Base-by-base conservation (phyloP, 2,329 filamentous ascomycete genomes). In the Fusarium papillatum region DNA sequence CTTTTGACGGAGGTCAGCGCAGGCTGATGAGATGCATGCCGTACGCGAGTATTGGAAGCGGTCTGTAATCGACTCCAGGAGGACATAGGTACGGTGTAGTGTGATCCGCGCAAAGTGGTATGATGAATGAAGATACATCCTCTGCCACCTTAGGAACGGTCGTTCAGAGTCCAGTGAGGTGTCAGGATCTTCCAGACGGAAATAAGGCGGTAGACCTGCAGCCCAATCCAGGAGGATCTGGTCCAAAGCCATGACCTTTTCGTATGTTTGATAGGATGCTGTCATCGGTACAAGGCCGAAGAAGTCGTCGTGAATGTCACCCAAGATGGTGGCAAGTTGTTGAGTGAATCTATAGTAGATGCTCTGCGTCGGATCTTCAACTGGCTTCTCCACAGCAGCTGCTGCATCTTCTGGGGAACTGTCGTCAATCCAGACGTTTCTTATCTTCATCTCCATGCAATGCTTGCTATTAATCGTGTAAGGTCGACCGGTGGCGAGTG, bases 301-400 rank as follows among this genome's bases (percentile, higher is more conserved):
- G 29, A 29, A 57, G 26, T 57, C 50, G 29, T 57, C 50, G 50
- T 57, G 50, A n/a, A 57, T 57, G 26, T 57, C 50, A 57, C 50
- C 50, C 29, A 57, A 14, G 17, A 57, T 34, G 6, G 50, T 57
- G 17, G 50, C 50, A 57, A 57, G 50, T 3, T n/a, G 26, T 4
- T 57, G 50, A 34, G 50, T n/a, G 26, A n/a, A 57, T 57, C 31
- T 57, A 57, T 57, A 57, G 50, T 57, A 57, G 50, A 57, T 57
- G 19, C 50, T 57, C 50, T 29, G 26, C 26, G 50, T 57, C 17
- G 50, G 50, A 10, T 57, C 50, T 26, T 57, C 50, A 10, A 57
- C 26, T 1, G 50, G 50, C 29, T n/a, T 34, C 11, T 57, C 50
- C 7, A n/a, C 11, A 34, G 29, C 50, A 19, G 17, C 29, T 8